Conservation (phyloP, 306 rosid genomes). For the Ochetophila trinervis region DNA sequence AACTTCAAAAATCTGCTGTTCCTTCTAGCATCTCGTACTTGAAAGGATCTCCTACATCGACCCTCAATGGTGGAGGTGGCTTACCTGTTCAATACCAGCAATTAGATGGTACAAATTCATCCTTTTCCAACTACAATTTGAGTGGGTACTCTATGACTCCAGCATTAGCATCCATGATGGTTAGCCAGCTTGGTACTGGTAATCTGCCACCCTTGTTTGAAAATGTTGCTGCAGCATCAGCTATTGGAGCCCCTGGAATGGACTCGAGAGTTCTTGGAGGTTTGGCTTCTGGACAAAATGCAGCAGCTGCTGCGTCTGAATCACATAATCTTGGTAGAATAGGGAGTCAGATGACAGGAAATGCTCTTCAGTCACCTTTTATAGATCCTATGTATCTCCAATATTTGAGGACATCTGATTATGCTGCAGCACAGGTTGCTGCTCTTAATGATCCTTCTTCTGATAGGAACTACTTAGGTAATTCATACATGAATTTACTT, state of each 20-base stretch:
- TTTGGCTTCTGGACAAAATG: constrained; percentile 47
- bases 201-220: constrained; percentile 75
- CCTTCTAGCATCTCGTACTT: constrained; percentile 44
- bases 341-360: constrained; percentile 67
- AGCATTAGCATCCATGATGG: constrained; percentile 69
- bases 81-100: constrained; percentile 60
- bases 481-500: constrained; percentile 67
- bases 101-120: constrained; percentile 56
- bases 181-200: constrained; percentile 70
- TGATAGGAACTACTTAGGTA: constrained; percentile 66
- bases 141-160: constrained; percentile 75
- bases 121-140: constrained; percentile 62
- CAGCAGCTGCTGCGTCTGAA: constrained; percentile 53
- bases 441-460: constrained; percentile 69
- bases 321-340: constrained; percentile 59
- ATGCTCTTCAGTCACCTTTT: constrained; percentile 70
- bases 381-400: constrained; percentile 85
- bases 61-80: constrained; percentile 59
- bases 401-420: constrained; percentile 80
- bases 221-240: constrained; percentile 73
- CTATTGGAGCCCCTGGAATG: constrained; percentile 65
- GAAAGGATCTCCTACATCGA: constrained; percentile 62
- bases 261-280: constrained; percentile 74
- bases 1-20: constrained; percentile 47
- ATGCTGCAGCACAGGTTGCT: constrained; percentile 77